These are phyloP conservation scores for Byssothecium circinans DNA, from an alignment of 2,329 filamentous ascomycete genomes.

Conservation along the genomic window DNA sequence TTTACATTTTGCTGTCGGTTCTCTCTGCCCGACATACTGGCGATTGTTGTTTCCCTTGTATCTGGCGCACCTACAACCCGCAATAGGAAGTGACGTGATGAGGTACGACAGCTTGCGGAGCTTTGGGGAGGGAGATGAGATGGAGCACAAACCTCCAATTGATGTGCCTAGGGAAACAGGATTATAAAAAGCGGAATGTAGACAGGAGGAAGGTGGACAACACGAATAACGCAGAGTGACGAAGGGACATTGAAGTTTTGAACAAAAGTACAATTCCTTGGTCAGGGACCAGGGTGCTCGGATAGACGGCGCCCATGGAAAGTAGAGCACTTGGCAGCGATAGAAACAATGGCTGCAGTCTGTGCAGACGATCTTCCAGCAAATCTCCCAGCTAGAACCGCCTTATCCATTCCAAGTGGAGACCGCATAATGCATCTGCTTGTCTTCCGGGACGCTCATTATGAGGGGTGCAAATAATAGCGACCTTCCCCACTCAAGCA, in stretches of 20 bases:
- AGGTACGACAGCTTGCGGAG: slow-evolving; percentile 27
- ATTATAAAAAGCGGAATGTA: neutral
- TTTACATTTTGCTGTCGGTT: slow-evolving; percentile 41
- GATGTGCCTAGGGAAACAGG: neutral
- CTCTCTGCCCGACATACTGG: slow-evolving; percentile 20
- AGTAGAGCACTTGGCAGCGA: slow-evolving; percentile 27
- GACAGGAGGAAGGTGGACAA: slow-evolving; percentile 12
- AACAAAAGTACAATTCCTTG: slow-evolving; percentile 15
- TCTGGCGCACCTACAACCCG: neutral
- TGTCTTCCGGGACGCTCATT: neutral
- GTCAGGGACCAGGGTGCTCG: slow-evolving; percentile 25
- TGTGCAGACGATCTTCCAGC: slow-evolving; percentile 20
- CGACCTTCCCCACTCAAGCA: neutral
- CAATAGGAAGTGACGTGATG: slow-evolving; percentile 21
- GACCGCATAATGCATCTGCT: slow-evolving; percentile 1
- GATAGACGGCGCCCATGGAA: slow-evolving; percentile 25
- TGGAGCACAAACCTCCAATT: slow-evolving; percentile 22
- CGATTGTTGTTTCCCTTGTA: neutral
- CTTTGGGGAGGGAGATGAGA: slow-evolving; percentile 30
- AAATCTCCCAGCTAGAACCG: slow-evolving; percentile 20
- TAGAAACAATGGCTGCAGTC: slow-evolving; percentile 7
- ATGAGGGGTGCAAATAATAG: neutral
- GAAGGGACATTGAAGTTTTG: slow-evolving; percentile 32
- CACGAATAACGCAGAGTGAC: slow-evolving; percentile 21
- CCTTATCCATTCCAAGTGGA: slow-evolving; percentile 1